These are phyloP conservation scores for Strobilomyces dryophilus DNA, from an alignment of 768 basidiomycete species.

Conservation along the genomic window DNA sequence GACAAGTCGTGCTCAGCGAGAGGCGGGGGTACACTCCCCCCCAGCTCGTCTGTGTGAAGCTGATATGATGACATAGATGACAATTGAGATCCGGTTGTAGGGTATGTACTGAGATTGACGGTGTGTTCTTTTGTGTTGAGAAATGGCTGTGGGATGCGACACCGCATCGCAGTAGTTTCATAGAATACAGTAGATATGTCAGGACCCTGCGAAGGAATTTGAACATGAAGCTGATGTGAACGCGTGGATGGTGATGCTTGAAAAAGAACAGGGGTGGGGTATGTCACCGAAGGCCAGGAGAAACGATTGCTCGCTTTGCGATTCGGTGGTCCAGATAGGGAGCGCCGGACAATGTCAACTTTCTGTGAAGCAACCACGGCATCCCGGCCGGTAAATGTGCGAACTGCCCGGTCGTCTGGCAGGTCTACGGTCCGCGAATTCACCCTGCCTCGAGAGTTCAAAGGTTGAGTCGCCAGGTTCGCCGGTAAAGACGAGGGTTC, in stretches of 20 bases:
- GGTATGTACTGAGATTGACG: slow-evolving; percentile 26
- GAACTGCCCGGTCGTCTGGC: slow-evolving; percentile 2
- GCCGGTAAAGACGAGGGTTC: slow-evolving; percentile 12
- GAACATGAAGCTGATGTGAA: slow-evolving; percentile 31
- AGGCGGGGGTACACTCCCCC: slow-evolving; percentile 10
- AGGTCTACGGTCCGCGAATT: slow-evolving; percentile 12
- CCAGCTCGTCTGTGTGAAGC: slow-evolving; percentile 16
- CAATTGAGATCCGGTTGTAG: slow-evolving; percentile 29
- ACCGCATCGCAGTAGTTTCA: slow-evolving; percentile 46
- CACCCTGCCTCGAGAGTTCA: slow-evolving; percentile 25
- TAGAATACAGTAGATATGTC: slow-evolving; percentile 64
- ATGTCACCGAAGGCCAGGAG: slow-evolving; percentile 37
- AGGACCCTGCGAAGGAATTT: slow-evolving; percentile 28
- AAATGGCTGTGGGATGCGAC: slow-evolving; percentile 21
- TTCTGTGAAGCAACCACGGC: slow-evolving; percentile 26
- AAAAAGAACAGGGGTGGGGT: slow-evolving; percentile 48
- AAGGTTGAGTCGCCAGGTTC: slow-evolving; percentile 6
- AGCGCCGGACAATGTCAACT: slow-evolving; percentile 39
- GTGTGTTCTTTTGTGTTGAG: slow-evolving; percentile 17
- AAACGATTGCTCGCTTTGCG: slow-evolving; percentile 36
- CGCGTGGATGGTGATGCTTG: slow-evolving; percentile 36
- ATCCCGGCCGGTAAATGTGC: slow-evolving; percentile 4
- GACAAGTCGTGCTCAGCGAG: slow-evolving; percentile 21
- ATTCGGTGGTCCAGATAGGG: slow-evolving; percentile 40
- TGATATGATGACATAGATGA: slow-evolving; percentile 34